These are phyloP conservation scores for Pseudozyma thailandica DNA, from an alignment of 1,284 basidiomycete species.

Conservation along the genomic window DNA sequence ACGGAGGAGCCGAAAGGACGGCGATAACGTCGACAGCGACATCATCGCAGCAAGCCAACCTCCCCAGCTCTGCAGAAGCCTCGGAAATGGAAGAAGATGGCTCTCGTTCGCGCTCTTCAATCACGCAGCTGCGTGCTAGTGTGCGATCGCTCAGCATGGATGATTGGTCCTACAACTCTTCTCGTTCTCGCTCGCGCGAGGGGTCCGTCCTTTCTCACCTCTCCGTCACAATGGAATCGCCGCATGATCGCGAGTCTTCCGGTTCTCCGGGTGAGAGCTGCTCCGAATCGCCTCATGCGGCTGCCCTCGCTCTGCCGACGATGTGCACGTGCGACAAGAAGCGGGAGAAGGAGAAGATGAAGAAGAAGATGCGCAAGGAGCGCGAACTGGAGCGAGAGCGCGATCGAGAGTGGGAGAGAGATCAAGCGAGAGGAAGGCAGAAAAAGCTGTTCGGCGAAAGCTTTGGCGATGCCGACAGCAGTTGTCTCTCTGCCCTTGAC, in stretches of 20 bases:
- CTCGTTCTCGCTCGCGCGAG: conserved; percentile 28
- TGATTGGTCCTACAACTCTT: conserved; percentile 17
- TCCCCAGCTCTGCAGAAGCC: conserved; percentile 19
- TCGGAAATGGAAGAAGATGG: conserved; percentile 40
- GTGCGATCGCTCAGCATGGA: conserved; percentile 43
- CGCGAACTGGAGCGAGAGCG: conserved; percentile 50
- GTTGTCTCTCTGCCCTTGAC: conserved; percentile 43
- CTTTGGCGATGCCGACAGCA: conserved; percentile 41
- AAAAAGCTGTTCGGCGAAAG: conserved; percentile 47
- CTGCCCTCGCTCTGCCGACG: conserved; percentile 15
- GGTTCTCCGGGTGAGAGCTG: conserved; percentile 43
- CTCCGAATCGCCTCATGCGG: conserved; percentile 32
- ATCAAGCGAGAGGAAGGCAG: conserved; percentile 43
- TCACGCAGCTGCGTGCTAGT: conserved; percentile 28
- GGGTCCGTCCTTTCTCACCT: conserved; percentile 14
- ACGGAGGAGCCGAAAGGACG: not conserved
- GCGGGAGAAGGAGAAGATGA: conserved; percentile 44
- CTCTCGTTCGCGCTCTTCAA: conserved; percentile 15
- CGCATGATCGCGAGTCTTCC: conserved; percentile 40
- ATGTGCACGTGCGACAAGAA: conserved; percentile 51
- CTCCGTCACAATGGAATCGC: conserved; percentile 4
- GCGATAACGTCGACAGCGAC: not conserved
- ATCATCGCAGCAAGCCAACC: not conserved
- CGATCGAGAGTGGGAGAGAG: conserved; percentile 49
- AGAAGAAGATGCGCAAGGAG: conserved; percentile 48